Evolutionary conservation across 2,329 filamentous ascomycete genomes (phyloP).

Genomic region (Emergomyces pasteurianus): DNA sequence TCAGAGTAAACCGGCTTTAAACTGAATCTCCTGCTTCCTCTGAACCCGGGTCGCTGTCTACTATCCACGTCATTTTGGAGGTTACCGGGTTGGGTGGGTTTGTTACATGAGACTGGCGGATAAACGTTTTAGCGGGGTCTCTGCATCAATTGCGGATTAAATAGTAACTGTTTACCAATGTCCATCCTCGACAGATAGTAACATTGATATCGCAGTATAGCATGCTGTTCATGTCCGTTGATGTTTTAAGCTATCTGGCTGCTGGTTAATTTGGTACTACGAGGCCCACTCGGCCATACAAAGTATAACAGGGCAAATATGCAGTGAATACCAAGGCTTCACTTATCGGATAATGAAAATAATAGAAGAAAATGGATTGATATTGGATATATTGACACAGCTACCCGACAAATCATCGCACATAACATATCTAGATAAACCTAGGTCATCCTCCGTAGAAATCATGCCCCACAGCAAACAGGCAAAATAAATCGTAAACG

Average conservation of each 20-base stretch:
- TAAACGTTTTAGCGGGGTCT: not conserved
- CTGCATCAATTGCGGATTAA: no score
- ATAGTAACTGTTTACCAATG: not conserved
- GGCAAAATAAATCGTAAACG: not conserved
- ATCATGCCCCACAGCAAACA: no score
- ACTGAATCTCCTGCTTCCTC: not conserved
- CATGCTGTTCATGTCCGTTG: not conserved
- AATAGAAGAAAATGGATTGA: no score
- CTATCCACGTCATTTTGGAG: no score
- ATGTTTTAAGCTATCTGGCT: not conserved
- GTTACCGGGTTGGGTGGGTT: no score
- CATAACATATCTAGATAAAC: no score
- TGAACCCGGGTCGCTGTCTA: not conserved
- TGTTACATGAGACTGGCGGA: not conserved
- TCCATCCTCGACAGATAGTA: not conserved
- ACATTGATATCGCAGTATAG: not conserved
- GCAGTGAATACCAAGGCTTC: not conserved
- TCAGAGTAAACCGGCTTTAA: not conserved
- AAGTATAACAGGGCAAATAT: not conserved
- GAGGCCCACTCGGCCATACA: no score
- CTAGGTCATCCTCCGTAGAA: no score
- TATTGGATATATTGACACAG: not conserved
- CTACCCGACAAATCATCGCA: not conserved
- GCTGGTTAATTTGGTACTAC: not conserved
- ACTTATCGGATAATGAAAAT: no score